Evolutionary conservation across 2,329 filamentous ascomycete species (phyloP), one percentile per base, ranked within the genome.

Genomic region (Aspergillus sp.): DNA sequence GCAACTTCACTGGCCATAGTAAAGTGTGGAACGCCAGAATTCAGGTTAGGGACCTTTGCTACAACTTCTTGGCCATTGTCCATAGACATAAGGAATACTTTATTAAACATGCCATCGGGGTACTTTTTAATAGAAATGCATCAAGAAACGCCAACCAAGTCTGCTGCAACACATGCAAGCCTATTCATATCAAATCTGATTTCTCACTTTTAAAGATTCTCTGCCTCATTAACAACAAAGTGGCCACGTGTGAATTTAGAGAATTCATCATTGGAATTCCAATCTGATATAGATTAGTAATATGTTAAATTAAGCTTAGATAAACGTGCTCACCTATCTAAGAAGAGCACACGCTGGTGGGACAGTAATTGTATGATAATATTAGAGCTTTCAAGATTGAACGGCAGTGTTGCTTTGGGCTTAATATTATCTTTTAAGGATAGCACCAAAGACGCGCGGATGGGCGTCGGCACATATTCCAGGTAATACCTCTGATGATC

Each of bases 1-100:
- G 66, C 64, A n/a, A 66, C 64, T 47, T 69, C 62, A 48, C 64
- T 67, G n/a, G 62, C 64, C 9, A 62, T 58, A 19, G 58, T 59
- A 11, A 59, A 56, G 35, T 54, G 52, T 39, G 56, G 43, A 12
- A 60, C 49, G 8, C 58, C 48, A 40, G 62, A 61, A 35, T 58
- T 58, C 1, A 58, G 61, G 40, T 67, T 66, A 4, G 64, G 64
- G 6, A 67, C 48, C 35, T 63, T 62, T 11, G 57, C 61, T 33
- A 68, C 31, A n/a, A 65, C 49, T 42, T 58, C 54, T 29, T 34
- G 48, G 11, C 57, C 59, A 52, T 67, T 47, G 8, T 54, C 48
- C 57, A 68, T 62, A 6, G 43, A 39, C 44, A 66, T 52, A n/a
- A 62, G 49, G 33, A 51, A 57, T 39, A 47, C 34, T 47, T 57